These are phyloP conservation scores for Eragrostis curvula DNA, from an alignment of 176 grass and related monocot genomes.

Conservation along the genomic window DNA sequence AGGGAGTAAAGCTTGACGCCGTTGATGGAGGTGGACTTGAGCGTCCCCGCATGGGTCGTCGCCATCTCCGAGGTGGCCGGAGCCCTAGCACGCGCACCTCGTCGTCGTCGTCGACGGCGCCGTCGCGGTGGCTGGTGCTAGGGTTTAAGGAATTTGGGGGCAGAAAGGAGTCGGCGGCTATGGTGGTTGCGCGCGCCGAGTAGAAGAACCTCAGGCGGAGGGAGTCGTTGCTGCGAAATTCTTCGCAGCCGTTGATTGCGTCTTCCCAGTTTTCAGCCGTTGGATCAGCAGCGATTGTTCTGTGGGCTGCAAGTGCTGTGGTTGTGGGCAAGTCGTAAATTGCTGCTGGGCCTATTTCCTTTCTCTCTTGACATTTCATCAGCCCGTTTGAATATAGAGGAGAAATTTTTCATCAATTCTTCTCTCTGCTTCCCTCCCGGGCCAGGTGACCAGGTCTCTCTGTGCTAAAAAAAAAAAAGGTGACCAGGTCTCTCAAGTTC, in stretches of 20 bases:
- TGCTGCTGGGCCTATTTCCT: too few relatives aligned
- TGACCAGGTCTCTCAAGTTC: too few relatives aligned
- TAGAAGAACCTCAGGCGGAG: too few relatives aligned
- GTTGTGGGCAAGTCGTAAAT: too few relatives aligned
- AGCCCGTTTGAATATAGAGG: too few relatives aligned
- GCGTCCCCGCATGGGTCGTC: constrained; percentile 43
- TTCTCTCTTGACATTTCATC: too few relatives aligned
- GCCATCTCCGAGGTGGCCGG: constrained; percentile 6
- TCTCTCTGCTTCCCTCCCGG: too few relatives aligned
- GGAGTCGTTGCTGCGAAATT: not conserved
- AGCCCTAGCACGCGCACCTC: not conserved
- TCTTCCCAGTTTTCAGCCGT: not conserved
- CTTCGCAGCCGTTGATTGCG: not conserved
- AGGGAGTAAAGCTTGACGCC: constrained; percentile 82
- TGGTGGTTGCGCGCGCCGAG: not conserved
- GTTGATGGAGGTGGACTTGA: constrained; percentile 84
- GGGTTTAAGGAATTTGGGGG: constrained; percentile 44
- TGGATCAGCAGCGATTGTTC: not conserved
- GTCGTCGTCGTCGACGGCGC: not conserved
- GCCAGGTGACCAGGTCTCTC: too few relatives aligned
- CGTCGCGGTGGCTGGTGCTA: constrained; percentile 9
- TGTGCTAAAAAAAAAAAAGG: too few relatives aligned
- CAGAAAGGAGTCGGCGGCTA: not conserved
- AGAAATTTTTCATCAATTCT: too few relatives aligned
- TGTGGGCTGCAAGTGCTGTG: not conserved